These are phyloP conservation scores for Chytriomyces hyalinus DNA, from an alignment of 192 early-diverging fungal species.

Conservation along the genomic window DNA sequence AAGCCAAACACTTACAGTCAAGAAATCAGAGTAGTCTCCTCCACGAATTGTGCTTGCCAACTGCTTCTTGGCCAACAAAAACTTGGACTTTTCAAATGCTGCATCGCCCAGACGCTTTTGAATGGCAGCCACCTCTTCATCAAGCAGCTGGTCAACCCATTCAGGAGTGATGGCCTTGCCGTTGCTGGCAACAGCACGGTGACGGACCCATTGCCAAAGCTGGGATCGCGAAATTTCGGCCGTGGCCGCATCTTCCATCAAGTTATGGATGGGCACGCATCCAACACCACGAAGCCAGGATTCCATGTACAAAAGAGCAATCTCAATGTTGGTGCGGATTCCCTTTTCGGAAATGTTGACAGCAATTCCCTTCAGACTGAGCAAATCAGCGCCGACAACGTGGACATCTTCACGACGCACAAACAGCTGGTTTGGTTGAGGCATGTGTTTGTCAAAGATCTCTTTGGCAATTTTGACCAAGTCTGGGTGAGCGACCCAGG, in stretches of 20 bases:
- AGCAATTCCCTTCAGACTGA: slow-evolving; percentile 62
- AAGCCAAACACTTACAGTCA: slow-evolving; percentile 62
- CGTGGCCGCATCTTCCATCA: slow-evolving; percentile 99
- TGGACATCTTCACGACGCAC: slow-evolving; percentile 90
- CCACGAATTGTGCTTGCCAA: slow-evolving; percentile 82
- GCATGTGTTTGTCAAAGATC: slow-evolving; percentile 95
- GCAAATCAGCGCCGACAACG: slow-evolving; percentile 80
- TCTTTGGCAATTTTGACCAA: slow-evolving; percentile 88
- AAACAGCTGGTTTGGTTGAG: slow-evolving; percentile 93
- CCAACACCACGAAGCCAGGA: slow-evolving; percentile 93
- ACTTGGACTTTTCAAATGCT: slow-evolving; percentile 70
- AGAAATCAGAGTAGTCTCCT: slow-evolving; percentile 87
- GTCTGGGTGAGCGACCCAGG: slow-evolving; percentile 96
- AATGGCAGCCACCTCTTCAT: slow-evolving; percentile 81
- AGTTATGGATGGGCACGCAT: slow-evolving; percentile 96
- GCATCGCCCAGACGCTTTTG: slow-evolving; percentile 58
- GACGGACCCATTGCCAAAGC: slow-evolving; percentile 96
- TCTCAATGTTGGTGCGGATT: slow-evolving; percentile 89
- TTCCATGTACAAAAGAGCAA: slow-evolving; percentile 93
- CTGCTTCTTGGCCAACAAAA: slow-evolving; percentile 68
- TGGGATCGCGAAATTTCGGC: slow-evolving; percentile 97
- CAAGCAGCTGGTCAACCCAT: slow-evolving; percentile 77
- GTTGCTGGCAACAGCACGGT: slow-evolving; percentile 79
- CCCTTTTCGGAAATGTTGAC: slow-evolving; percentile 84
- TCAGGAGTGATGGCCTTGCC: slow-evolving; percentile 82